Conservation (phyloP, 2,329 filamentous ascomycete genomes). For the Claviceps sp. region DNA sequence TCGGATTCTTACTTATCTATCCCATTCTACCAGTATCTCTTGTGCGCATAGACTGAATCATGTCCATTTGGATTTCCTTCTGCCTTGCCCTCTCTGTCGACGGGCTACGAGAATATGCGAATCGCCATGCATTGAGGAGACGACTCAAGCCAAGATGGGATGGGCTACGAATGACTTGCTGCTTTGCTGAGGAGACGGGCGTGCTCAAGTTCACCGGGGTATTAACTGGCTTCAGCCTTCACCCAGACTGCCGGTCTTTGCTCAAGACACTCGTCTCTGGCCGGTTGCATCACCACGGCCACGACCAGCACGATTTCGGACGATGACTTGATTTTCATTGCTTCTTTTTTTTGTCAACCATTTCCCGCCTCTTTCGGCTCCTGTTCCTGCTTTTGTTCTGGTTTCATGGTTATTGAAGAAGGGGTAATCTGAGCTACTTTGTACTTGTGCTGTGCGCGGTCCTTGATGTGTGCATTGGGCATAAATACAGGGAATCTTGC, state of each 20-base stretch:
- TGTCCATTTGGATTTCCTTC: constrained; percentile 20
- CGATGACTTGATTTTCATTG: neutral
- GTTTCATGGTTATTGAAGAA: constrained; percentile 3
- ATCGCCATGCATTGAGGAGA: constrained; percentile 10
- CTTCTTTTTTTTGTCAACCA: neutral
- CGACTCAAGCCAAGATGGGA: constrained; percentile 1
- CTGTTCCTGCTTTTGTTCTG: neutral
- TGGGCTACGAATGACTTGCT: neutral
- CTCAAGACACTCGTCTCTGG: neutral
- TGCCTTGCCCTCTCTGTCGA: constrained; percentile 5
- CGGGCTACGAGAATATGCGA: constrained; percentile 7
- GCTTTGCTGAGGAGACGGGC: neutral
- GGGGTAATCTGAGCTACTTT: constrained; percentile 5
- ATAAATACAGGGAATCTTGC: constrained; percentile 9
- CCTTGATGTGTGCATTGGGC: constrained; percentile 9
- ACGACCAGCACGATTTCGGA: neutral
- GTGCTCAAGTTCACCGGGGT: neutral
- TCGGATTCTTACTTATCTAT: constrained; percentile 12
- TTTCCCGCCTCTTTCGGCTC: neutral
- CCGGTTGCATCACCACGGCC: neutral
- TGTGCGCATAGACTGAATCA: constrained; percentile 24
- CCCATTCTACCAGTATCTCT: constrained; percentile 13
- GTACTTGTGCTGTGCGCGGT: constrained; percentile 4
- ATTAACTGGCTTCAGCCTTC: too few species aligned
- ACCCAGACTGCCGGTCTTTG: too few species aligned